Conservation (phyloP, 2,329 filamentous ascomycete genomes). For the Pestalotiopsis sp. region DNA sequence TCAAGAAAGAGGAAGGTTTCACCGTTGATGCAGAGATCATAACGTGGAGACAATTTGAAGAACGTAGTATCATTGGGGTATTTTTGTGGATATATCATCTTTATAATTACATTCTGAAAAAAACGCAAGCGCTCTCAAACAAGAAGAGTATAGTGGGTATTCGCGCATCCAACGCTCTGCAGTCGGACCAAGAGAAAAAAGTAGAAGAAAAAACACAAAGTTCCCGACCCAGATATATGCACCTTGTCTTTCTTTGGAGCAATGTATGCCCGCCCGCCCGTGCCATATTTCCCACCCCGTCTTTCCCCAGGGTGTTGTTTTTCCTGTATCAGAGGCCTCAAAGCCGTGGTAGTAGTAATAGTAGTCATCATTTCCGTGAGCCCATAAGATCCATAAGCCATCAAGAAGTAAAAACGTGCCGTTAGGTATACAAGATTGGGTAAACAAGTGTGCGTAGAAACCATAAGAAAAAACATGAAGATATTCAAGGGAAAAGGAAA, state of each 20-base stretch:
- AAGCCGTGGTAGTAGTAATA: neutral
- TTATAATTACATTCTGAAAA: neutral
- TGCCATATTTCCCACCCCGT: neutral
- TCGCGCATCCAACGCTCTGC: neutral
- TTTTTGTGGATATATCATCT: neutral
- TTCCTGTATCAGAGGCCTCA: neutral
- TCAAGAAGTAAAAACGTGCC: conserved; percentile 1
- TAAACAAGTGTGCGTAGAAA: neutral
- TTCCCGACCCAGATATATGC: neutral
- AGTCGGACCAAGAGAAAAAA: neutral
- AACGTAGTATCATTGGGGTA: neutral
- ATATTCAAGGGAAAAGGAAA: conserved; percentile 19
- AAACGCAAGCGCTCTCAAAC: neutral
- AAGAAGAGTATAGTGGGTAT: neutral
- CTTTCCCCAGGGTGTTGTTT: neutral
- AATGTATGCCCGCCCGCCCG: neutral
- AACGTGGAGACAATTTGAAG: neutral
- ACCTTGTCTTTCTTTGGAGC: neutral
- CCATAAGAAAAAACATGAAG: conserved; percentile 20
- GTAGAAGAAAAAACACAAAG: neutral
- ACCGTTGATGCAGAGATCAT: neutral
- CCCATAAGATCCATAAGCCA: conserved; percentile 9
- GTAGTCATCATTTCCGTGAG: neutral
- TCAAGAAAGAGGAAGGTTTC: neutral
- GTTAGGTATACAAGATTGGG: conserved; percentile 9